These are phyloP conservation scores for Bruguiera hainesii DNA, from an alignment of 441 rosid species.

Conservation along the genomic window DNA sequence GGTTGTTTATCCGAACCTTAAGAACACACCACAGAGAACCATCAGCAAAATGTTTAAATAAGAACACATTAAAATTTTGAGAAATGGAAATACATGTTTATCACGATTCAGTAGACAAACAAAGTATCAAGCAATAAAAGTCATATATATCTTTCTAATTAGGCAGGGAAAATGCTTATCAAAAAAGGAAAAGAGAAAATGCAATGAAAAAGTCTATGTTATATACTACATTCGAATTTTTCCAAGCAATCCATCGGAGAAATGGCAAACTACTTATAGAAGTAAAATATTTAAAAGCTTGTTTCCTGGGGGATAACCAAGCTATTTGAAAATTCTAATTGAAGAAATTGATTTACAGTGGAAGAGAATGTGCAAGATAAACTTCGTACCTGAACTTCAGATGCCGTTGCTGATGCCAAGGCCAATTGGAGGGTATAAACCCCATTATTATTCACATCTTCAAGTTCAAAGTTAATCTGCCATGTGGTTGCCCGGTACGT, in stretches of 20 bases:
- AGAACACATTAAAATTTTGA: no score
- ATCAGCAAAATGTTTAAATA: neutral
- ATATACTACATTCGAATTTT: no score
- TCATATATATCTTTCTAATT: neutral
- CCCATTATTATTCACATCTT: conserved; percentile 23
- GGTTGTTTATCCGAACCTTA: conserved; percentile 20
- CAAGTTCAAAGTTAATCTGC: conserved; percentile 52
- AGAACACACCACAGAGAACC: neutral
- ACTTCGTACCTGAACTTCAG: conserved; percentile 45
- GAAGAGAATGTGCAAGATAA: neutral
- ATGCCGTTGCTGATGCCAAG: conserved; percentile 58
- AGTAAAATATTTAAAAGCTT: no score
- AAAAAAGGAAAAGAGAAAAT: neutral
- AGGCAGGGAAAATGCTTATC: neutral
- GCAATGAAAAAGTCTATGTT: no score
- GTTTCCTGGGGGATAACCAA: no score
- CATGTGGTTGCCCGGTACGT: conserved; percentile 53
- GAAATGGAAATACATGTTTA: no score
- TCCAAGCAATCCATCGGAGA: no score
- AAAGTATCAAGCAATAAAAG: neutral
- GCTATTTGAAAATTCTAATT: no score
- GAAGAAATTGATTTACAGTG: no score
- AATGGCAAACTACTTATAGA: no score
- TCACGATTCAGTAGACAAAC: no score
- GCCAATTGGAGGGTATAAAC: conserved; percentile 62